Evolutionary conservation across 2,329 filamentous ascomycete species (phyloP), one percentile per base, ranked within the genome.

Genomic region (Epichloe uncinata): DNA sequence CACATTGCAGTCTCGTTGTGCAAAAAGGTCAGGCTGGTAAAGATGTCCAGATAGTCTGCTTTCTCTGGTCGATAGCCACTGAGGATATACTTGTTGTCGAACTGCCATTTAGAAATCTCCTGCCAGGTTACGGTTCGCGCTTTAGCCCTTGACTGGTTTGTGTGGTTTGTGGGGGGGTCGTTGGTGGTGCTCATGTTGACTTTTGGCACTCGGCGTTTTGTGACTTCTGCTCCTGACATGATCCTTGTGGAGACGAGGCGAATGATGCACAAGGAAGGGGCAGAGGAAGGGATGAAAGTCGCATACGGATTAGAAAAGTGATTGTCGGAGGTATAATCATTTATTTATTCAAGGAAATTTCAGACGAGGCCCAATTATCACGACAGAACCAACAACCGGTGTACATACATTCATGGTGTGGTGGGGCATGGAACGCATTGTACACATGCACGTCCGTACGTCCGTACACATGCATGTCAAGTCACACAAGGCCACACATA

Each of bases 1-100:
- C 50, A 37, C 50, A 34, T 54, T 55, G 37, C 45, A 49, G 54
- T 52, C 46, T 55, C 54, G 37, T 55, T 55, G 45, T 55, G 54
- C 6, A 52, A 42, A 45, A 49, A 54, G 13, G 46, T 51, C 18
- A 54, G 40, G 35, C 52, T 49, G 26, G 36, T 47, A 5, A 55
- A 42, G 34, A 53, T 41, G 4, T 48, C 42, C 15, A 48, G 7
- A 47, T 52, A 48, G 42, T 54, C 43, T 47, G 46, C 40, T n/a
- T 40, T 45, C 35, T 40, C 35, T 43, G 46, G 48, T 34, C 54
- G 52, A 51, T 55, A 55, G 47, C 52, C 50, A 42, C 34, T 37
- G 34, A 49, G 49, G 22, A 54, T 53, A 46, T 51, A 53, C 40
- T 49, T 51, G 46, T 47, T 51, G 30, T 53, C 52, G 2, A 37